Base-by-base conservation (phyloP, 2,329 filamentous ascomycete species). In the Colletotrichum sansevieriae region DNA sequence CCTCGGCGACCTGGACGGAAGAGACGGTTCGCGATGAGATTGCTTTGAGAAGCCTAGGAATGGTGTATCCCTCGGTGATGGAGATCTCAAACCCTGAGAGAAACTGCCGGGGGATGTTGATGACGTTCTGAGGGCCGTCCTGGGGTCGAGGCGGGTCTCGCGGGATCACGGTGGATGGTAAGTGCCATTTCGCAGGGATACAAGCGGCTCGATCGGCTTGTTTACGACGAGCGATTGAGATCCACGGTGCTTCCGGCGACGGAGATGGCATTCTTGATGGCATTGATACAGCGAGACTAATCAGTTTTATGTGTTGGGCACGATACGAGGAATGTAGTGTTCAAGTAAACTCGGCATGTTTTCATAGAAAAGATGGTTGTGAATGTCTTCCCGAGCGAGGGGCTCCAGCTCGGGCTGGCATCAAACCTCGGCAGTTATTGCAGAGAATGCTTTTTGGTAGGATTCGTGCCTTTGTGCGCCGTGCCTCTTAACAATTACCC, bases 171-270 rank as follows among this genome's bases (percentile, higher is more conserved):
- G 7, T 20, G 35, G 49, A 0, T 2, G 66, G 41, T 12, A 69
- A 59, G 3, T 29, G 55, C 66, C 66, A 69, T 51, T 61, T 51
- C 7, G 66, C 9, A n/a, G 66, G 63, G 47, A 69, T 61, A 4
- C 55, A 41, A 10, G 47, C 49, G 11, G 56, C 56, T 35, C 56
- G 49, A 1, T 69, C 66, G 11, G 43, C 62, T 13, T 69, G 66
- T 13, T 69, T 69, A 18, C 66, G 62, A 15, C 43, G 47, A 10
- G 66, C 56, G 2, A 69, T 61, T 15, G 35, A 15, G 12, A 60
- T 13, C 66, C 66, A 69, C n/a, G 66, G 10, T 8, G 62, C 56
- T 46, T 66, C 62, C 13, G 13, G 15, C 2, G 44, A 49, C 2
- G 49, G 41, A 1, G 55, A 60, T 20, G 55, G 13, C 56, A 65